phyloP scores from a whole-genome alignment of 2,329 filamentous ascomycete species.

The Paecilomyces fulvus region DNA sequence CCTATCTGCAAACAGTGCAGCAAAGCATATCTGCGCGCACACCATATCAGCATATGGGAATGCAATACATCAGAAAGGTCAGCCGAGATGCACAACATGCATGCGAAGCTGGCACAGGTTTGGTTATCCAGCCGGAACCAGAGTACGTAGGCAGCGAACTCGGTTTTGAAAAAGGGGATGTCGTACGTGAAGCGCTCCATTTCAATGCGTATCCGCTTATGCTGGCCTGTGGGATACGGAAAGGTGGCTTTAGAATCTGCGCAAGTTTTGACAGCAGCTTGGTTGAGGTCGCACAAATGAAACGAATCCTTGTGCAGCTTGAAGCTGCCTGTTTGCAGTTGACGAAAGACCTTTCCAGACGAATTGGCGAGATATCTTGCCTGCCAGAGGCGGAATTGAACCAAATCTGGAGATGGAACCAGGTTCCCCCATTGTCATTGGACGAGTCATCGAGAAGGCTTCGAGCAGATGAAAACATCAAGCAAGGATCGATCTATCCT shows the following conservation, averaged over 20 bases:
- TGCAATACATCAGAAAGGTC: conserved; percentile 41
- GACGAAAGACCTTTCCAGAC: conserved; percentile 15
- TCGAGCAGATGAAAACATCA: background rate
- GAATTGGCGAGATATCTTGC: conserved; percentile 27
- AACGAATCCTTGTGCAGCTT: conserved; percentile 28
- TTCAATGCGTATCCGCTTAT: conserved; percentile 45
- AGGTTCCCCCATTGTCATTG: conserved; percentile 24
- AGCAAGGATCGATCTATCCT: conserved; percentile 22
- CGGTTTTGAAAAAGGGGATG: conserved; percentile 28
- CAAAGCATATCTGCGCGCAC: conserved; percentile 28
- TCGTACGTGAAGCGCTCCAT: conserved; percentile 28
- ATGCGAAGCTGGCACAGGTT: conserved; percentile 25
- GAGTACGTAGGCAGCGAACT: conserved; percentile 29
- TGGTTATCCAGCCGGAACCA: conserved; percentile 33
- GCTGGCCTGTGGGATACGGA: conserved; percentile 38
- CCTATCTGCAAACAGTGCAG: conserved; percentile 23
- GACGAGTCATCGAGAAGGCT: conserved; percentile 16
- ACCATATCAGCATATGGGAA: conserved; percentile 42
- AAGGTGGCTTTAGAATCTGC: conserved; percentile 35
- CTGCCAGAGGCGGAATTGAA: conserved; percentile 30
- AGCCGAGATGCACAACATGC: conserved; percentile 31
- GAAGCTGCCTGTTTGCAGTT: conserved; percentile 13
- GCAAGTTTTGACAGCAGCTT: conserved; percentile 36
- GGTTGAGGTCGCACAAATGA: conserved; percentile 28
- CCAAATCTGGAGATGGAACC: conserved; percentile 38